These are phyloP conservation scores for Thecaphora thlaspeos DNA, from an alignment of 1,284 basidiomycete genomes.

Conservation along the genomic window DNA sequence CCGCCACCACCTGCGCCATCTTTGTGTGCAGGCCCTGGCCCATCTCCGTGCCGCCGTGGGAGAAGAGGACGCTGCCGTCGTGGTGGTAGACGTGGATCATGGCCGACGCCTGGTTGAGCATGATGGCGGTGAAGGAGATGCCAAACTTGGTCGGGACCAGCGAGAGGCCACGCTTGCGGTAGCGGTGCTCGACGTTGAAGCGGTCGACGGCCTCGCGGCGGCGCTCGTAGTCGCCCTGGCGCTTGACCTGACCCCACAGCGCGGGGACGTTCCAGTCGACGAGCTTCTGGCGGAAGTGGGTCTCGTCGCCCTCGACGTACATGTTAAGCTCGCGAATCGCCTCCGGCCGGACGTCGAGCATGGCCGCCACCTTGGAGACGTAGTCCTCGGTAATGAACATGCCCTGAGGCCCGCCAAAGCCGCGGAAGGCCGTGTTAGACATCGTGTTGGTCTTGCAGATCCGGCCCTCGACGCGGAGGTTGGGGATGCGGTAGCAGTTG, in stretches of 20 bases:
- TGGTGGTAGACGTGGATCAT: constrained; percentile 57
- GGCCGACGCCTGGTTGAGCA: constrained; percentile 57
- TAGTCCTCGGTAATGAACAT: constrained; percentile 56
- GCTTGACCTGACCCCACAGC: constrained; percentile 47
- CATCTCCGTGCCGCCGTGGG: constrained; percentile 57
- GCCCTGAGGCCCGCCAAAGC: constrained; percentile 59
- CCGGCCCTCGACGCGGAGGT: constrained; percentile 51
- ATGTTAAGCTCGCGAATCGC: constrained; percentile 55
- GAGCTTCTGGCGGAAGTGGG: constrained; percentile 56
- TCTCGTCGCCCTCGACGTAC: constrained; percentile 55
- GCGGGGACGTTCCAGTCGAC: constrained; percentile 58
- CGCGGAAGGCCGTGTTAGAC: constrained; percentile 59
- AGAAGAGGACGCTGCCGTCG: constrained; percentile 50
- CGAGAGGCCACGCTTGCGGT: constrained; percentile 56
- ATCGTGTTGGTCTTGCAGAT: constrained; percentile 58
- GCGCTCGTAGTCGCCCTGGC: constrained; percentile 42
- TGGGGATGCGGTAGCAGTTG: constrained; percentile 53
- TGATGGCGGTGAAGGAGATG: constrained; percentile 55
- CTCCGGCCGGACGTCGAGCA: constrained; percentile 55
- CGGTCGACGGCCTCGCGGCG: constrained; percentile 47
- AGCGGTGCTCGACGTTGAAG: constrained; percentile 56
- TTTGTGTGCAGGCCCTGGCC: constrained; percentile 56
- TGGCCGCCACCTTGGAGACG: constrained; percentile 53
- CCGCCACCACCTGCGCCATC: constrained; percentile 57
- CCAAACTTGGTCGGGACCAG: constrained; percentile 58